Evolutionary conservation across 2,329 filamentous ascomycete genomes (phyloP).

Genomic region (Pestalotiopsis sp.): DNA sequence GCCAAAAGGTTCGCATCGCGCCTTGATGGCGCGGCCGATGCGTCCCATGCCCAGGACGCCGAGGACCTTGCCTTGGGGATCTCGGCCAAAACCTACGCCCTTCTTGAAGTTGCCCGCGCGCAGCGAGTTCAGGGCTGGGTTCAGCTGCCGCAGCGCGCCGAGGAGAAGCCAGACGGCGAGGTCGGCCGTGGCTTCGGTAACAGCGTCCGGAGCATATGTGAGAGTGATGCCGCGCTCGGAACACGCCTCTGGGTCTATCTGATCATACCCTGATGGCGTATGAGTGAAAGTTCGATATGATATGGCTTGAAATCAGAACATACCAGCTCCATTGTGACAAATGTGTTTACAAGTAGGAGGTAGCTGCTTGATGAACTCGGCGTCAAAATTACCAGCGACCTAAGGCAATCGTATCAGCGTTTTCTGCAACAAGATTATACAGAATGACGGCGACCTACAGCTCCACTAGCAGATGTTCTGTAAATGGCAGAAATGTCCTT

Average conservation of each 20-base stretch:
- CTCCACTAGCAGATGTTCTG: background rate
- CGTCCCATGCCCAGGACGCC: conserved; percentile 64
- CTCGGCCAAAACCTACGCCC: conserved; percentile 49
- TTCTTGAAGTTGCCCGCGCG: conserved; percentile 46
- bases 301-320: too few species aligned
- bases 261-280: conserved; percentile 52
- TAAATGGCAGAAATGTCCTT: background rate
- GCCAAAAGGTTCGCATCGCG: conserved; percentile 49
- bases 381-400: background rate
- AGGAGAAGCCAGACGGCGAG: conserved; percentile 53
- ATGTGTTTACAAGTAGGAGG: conserved; percentile 49
- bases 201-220: conserved; percentile 33
- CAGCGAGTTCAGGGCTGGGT: conserved; percentile 46
- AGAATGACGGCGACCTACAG: background rate
- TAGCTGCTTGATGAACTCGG: conserved; percentile 45
- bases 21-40: conserved; percentile 54
- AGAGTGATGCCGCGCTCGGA: conserved; percentile 32
- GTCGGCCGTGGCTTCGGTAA: conserved; percentile 52
- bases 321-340: conserved; percentile 53
- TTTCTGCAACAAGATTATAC: background rate
- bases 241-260: conserved; percentile 58
- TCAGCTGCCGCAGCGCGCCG: conserved; percentile 51
- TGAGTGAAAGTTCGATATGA: too few species aligned
- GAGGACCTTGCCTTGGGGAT: conserved; percentile 53
- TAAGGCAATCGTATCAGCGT: background rate